These are phyloP conservation scores for Euphorbia corollata DNA, from an alignment of 441 rosid genomes.

Conservation along the genomic window DNA sequence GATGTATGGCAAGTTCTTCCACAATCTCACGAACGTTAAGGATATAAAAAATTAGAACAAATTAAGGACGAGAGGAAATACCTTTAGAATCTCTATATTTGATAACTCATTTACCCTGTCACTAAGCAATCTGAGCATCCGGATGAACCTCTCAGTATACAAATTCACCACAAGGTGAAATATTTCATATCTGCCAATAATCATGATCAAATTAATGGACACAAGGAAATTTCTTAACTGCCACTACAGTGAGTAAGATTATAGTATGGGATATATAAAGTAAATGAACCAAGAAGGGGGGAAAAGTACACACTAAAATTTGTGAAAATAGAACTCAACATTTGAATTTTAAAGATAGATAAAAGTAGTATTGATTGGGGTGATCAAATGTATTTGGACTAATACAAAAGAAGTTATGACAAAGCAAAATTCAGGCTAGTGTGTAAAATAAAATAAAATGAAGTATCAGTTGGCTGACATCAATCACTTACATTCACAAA, in stretches of 20 bases:
- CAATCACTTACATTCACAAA: slow-evolving; percentile 8
- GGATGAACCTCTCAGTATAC: slow-evolving; percentile 95
- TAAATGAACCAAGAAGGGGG: too few species aligned
- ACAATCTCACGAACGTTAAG: slow-evolving; percentile 3
- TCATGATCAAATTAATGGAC: slow-evolving; percentile 11
- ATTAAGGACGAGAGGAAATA: slow-evolving; percentile 24
- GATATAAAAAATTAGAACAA: slow-evolving; percentile 9
- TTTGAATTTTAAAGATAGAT: not conserved
- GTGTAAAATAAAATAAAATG: too few species aligned
- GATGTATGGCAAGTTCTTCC: not conserved
- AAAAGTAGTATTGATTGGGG: not conserved
- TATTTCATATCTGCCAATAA: slow-evolving; percentile 80
- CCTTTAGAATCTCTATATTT: slow-evolving; percentile 97
- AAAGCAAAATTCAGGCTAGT: too few species aligned
- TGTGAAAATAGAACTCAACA: not conserved
- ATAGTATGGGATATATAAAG: not conserved
- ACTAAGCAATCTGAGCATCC: slow-evolving; percentile 95
- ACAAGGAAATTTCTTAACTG: not conserved
- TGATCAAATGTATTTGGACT: not conserved
- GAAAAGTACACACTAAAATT: not conserved
- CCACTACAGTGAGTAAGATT: slow-evolving; percentile 1
- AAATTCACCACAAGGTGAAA: slow-evolving; percentile 98
- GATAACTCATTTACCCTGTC: slow-evolving; percentile 81
- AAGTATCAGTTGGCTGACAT: slow-evolving; percentile 1
- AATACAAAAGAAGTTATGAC: not conserved